Percentiles rank a stretch among this genome's conserved stretches.
phyloP scores from a whole-genome alignment of 257 asterid species.

The Nicotiana paniculata region DNA sequence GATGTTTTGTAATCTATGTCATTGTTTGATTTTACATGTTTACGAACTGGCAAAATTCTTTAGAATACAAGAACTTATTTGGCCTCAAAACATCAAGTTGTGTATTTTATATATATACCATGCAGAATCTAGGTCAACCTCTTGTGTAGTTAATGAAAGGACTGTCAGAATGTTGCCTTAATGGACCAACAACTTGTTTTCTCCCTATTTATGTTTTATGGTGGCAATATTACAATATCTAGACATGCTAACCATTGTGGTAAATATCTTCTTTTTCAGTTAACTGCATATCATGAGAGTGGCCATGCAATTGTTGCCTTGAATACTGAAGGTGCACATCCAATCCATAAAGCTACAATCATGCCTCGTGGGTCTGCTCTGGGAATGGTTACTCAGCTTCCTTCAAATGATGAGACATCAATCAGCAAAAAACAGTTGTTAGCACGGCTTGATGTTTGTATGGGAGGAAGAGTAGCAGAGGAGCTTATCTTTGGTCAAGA shows the following conservation, averaged over 20 bases:
- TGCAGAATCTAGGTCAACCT: neutral
- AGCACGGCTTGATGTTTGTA: constrained; percentile 98
- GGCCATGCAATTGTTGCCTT: constrained; percentile 96
- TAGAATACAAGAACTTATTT: neutral
- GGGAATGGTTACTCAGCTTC: constrained; percentile 99
- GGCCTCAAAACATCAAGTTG: neutral
- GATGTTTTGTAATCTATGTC: neutral
- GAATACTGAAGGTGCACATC: constrained; percentile 94
- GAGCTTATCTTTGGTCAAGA: constrained; percentile 91
- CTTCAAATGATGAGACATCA: constrained; percentile 85
- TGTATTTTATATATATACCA: neutral
- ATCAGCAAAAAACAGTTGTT: constrained; percentile 86
- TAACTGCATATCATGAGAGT: constrained; percentile 94
- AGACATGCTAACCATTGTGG: neutral
- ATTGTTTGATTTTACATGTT: neutral
- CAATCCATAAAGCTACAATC: constrained; percentile 94
- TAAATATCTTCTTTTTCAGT: constrained; percentile 38
- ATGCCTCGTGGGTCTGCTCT: constrained; percentile 94
- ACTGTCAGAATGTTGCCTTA: neutral
- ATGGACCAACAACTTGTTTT: neutral
- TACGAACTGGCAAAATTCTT: neutral
- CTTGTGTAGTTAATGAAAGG: neutral
- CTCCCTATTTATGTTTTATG: neutral
- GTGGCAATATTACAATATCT: neutral
- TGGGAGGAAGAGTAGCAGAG: constrained; percentile 99